phyloP scores from a whole-genome alignment of 2,329 filamentous ascomycete species.

The Neopestalotiopsis clavispora region DNA sequence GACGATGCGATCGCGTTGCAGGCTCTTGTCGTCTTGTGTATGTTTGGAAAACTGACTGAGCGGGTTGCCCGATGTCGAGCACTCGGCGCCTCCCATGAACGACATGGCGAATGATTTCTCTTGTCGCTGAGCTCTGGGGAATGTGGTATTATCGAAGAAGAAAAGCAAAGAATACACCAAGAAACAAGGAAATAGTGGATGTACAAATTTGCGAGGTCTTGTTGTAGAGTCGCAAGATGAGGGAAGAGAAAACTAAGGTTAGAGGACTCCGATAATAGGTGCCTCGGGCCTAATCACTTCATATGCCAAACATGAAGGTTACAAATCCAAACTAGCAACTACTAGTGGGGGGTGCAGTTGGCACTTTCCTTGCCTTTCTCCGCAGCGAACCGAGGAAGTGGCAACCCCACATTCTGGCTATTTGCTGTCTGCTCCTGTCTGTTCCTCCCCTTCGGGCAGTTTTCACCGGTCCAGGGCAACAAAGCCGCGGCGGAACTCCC shows the following conservation, averaged over 20 bases:
- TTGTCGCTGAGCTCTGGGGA: neutral
- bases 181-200: neutral
- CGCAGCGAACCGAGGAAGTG: neutral
- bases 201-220: neutral
- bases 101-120: conserved; percentile 68
- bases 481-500: neutral
- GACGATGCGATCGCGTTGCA: conserved; percentile 88
- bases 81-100: conserved; percentile 88
- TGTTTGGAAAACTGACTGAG: conserved; percentile 98
- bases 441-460: neutral
- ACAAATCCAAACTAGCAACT: neutral
- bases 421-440: too few relatives aligned
- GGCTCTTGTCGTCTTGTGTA: conserved; percentile 91
- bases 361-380: neutral
- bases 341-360: neutral
- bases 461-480: neutral
- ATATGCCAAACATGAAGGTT: neutral
- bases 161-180: neutral
- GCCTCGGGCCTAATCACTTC: neutral
- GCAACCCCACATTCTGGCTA: neutral
- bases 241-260: neutral
- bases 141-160: neutral
- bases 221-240: neutral
- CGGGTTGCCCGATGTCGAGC: conserved; percentile 94
- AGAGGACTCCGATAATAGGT: neutral